Evolutionary conservation across 2,329 filamentous ascomycete genomes (phyloP).

Genomic region (Colletotrichum liriopes): DNA sequence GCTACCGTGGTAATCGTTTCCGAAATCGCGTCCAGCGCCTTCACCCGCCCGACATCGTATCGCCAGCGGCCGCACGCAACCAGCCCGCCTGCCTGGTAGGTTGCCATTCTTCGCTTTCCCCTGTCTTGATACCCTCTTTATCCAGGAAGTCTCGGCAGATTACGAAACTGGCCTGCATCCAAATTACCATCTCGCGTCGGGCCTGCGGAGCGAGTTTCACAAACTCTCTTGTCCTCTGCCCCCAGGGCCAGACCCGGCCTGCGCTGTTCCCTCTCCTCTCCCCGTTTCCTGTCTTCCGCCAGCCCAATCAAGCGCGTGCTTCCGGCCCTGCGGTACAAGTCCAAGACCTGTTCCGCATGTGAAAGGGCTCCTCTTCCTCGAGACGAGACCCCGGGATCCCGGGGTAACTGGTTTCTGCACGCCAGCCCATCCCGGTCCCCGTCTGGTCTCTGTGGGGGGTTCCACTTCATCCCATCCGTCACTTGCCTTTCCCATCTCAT

Average conservation of each 20-base stretch:
- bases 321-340: slow-evolving; percentile 18
- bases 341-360: slow-evolving; percentile 36
- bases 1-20: slow-evolving; percentile 12
- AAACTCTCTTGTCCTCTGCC: slow-evolving; percentile 38
- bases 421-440: slow-evolving; percentile 34
- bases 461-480: slow-evolving; percentile 42
- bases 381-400: slow-evolving; percentile 31
- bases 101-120: slow-evolving; percentile 28
- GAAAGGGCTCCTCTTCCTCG: slow-evolving; percentile 26
- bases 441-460: slow-evolving; percentile 33
- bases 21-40: slow-evolving; percentile 11
- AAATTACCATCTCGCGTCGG: slow-evolving; percentile 49
- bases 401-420: slow-evolving; percentile 14
- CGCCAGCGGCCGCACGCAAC: slow-evolving; percentile 31
- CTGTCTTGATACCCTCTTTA: slow-evolving; percentile 46
- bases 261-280: background rate
- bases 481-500: slow-evolving; percentile 35
- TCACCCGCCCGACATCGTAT: background rate
- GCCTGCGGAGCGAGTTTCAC: slow-evolving; percentile 51
- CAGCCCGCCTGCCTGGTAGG: slow-evolving; percentile 24
- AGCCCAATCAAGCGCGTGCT: slow-evolving; percentile 39
- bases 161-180: slow-evolving; percentile 45
- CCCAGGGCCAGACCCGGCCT: background rate
- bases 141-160: slow-evolving; percentile 51
- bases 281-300: slow-evolving; percentile 27